Evolutionary conservation across 192 early-diverging fungal genomes (phyloP).

Genomic region (Funneliformis mosseae): DNA sequence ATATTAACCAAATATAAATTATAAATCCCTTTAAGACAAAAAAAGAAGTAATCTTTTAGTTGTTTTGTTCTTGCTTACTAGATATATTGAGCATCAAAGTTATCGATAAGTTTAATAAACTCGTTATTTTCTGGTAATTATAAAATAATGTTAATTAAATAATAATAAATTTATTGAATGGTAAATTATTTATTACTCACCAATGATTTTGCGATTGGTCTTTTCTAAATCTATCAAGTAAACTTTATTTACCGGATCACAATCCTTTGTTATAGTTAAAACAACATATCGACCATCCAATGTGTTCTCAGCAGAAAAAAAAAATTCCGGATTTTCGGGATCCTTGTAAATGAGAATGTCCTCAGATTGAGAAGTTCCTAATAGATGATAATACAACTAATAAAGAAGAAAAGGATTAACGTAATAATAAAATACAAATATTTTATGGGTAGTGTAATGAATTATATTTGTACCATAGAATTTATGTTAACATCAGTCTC

Average conservation of each 20-base stretch:
- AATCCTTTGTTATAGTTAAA: slow-evolving; percentile 47
- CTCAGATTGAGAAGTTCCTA: slow-evolving; percentile 61
- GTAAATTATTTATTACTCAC: not conserved
- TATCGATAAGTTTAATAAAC: slow-evolving; percentile 54
- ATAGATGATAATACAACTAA: slow-evolving; percentile 53
- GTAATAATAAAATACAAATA: not conserved
- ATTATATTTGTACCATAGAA: slow-evolving; percentile 33
- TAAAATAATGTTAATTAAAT: not conserved
- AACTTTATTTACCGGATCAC: slow-evolving; percentile 52
- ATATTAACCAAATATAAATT: not conserved
- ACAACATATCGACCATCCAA: slow-evolving; percentile 66
- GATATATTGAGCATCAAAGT: slow-evolving; percentile 53
- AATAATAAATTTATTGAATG: not conserved
- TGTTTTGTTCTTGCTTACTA: slow-evolving; percentile 39
- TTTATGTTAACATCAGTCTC: slow-evolving; percentile 58
- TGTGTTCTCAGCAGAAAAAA: slow-evolving; percentile 38
- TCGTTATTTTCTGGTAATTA: slow-evolving; percentile 17
- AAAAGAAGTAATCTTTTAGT: not conserved
- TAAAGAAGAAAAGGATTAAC: not conserved
- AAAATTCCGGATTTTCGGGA: slow-evolving; percentile 48
- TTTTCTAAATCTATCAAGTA: slow-evolving; percentile 44
- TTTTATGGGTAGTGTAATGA: not conserved
- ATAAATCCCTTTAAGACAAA: not conserved
- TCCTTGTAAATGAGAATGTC: slow-evolving; percentile 62
- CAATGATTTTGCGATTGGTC: slow-evolving; percentile 25